These are phyloP conservation scores for Annulohypoxylon nitens DNA, from an alignment of 495 filamentous ascomycete species.

Conservation along the genomic window DNA sequence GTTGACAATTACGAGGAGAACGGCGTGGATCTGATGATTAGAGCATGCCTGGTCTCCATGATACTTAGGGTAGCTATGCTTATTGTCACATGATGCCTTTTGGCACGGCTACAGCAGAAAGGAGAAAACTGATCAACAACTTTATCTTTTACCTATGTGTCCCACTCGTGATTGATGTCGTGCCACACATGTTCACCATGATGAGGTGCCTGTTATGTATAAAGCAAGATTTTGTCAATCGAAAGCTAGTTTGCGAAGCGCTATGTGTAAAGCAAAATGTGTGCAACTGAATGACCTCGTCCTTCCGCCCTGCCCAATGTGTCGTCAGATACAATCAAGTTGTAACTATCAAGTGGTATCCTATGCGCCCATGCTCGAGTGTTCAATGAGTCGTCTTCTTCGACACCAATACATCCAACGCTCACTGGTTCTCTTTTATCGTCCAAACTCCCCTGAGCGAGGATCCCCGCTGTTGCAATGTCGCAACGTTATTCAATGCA, in stretches of 20 bases:
- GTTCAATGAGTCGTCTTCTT: too few relatives aligned
- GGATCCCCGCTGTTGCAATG: constrained; percentile 56
- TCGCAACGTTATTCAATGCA: constrained; percentile 65
- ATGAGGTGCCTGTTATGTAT: background rate
- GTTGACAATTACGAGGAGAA: constrained; percentile 77
- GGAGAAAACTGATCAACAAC: constrained; percentile 50
- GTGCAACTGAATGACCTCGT: background rate
- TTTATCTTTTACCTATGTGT: background rate
- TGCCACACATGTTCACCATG: background rate
- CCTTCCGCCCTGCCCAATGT: background rate
- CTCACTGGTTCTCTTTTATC: constrained; percentile 48
- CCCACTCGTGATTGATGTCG: constrained; percentile 17
- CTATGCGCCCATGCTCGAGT: too few relatives aligned
- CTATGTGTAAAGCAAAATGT: constrained; percentile 7
- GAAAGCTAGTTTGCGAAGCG: background rate
- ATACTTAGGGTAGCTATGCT: constrained; percentile 54
- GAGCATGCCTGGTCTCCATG: constrained; percentile 72
- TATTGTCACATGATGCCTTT: constrained; percentile 67
- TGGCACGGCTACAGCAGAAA: constrained; percentile 64
- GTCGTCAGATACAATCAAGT: constrained; percentile 1
- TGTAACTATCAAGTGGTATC: background rate
- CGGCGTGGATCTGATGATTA: constrained; percentile 61
- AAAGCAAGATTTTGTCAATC: background rate
- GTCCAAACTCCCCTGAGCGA: constrained; percentile 61
- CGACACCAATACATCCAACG: background rate